Evolutionary conservation across 73 alveolate species (phyloP).

Genomic region (Stentor coeruleus): DNA sequence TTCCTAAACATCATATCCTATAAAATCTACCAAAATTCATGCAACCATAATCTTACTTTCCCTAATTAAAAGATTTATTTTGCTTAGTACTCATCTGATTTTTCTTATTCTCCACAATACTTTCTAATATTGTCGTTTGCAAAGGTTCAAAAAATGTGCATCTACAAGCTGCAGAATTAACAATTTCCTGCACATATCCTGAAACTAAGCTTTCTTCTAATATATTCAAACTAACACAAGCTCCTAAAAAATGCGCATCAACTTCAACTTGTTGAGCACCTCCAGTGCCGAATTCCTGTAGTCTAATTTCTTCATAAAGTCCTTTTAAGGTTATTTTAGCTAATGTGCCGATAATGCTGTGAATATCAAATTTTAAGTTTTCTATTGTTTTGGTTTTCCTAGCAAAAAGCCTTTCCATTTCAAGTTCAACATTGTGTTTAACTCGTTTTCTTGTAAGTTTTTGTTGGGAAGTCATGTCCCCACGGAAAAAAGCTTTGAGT

Average conservation of each 20-base stretch:
- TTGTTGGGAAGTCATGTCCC: background rate
- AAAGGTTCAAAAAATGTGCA: background rate
- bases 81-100: background rate
- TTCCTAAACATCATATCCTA: too few relatives aligned
- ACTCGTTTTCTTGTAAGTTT: conserved; percentile 15
- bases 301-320: conserved; percentile 18
- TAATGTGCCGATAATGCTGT: background rate
- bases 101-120: conserved; percentile 19
- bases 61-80: background rate
- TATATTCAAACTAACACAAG: background rate
- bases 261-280: conserved; percentile 23
- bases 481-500: conserved; percentile 6
- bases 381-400: background rate
- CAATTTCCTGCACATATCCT: conserved; percentile 18
- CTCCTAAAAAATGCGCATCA: conserved; percentile 7
- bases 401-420: conserved; percentile 30
- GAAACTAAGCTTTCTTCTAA: background rate
- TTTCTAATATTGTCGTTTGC: background rate
- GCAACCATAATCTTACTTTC: too few relatives aligned
- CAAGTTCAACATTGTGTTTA: background rate
- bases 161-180: background rate
- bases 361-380: background rate
- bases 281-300: conserved; percentile 10
- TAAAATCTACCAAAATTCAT: too few relatives aligned
- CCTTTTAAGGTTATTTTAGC: conserved; percentile 7